Evolutionary conservation across 1,284 basidiomycete species (phyloP).

Genomic region (Exobasidium cylindrosporum): DNA sequence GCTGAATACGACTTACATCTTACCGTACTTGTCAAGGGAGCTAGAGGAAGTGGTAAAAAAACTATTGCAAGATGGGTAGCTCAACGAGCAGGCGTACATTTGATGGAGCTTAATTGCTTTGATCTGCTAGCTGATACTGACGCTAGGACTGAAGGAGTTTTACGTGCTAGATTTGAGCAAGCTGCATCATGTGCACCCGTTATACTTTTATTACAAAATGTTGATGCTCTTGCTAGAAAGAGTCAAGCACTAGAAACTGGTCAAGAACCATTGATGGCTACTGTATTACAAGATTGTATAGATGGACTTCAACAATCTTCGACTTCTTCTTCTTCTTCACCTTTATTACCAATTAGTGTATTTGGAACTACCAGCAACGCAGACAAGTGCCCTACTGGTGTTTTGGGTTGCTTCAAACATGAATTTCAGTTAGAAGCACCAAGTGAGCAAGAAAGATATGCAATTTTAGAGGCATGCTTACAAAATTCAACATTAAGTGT

Average conservation of each 20-base stretch:
- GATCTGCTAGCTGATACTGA: conserved; percentile 78
- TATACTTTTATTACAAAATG: conserved; percentile 74
- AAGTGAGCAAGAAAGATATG: conserved; percentile 69
- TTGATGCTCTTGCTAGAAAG: conserved; percentile 77
- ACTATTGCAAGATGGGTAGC: conserved; percentile 65
- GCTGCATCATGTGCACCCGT: conserved; percentile 80
- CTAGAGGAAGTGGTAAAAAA: conserved; percentile 72
- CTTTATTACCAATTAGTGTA: conserved; percentile 31
- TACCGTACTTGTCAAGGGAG: conserved; percentile 69
- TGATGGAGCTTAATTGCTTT: conserved; percentile 85
- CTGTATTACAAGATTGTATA: conserved; percentile 69
- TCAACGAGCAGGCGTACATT: conserved; percentile 68
- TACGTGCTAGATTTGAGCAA: conserved; percentile 75
- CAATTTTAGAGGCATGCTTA: conserved; percentile 56
- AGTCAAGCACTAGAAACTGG: conserved; percentile 68
- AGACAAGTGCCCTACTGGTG: conserved; percentile 66
- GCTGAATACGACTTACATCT: conserved; percentile 42
- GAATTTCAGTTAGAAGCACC: conserved; percentile 75
- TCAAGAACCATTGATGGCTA: conserved; percentile 69
- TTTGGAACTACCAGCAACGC: conserved; percentile 73
- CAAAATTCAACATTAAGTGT: conserved; percentile 62
- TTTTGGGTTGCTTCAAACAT: conserved; percentile 82
- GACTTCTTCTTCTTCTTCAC: background rate
- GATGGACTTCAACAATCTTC: conserved; percentile 58
- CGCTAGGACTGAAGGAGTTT: conserved; percentile 71